Percentiles rank a stretch among this genome's conserved stretches.
These are phyloP conservation scores for Biscogniauxia marginata DNA, from an alignment of 2,329 filamentous ascomycete species.

Conservation along the genomic window DNA sequence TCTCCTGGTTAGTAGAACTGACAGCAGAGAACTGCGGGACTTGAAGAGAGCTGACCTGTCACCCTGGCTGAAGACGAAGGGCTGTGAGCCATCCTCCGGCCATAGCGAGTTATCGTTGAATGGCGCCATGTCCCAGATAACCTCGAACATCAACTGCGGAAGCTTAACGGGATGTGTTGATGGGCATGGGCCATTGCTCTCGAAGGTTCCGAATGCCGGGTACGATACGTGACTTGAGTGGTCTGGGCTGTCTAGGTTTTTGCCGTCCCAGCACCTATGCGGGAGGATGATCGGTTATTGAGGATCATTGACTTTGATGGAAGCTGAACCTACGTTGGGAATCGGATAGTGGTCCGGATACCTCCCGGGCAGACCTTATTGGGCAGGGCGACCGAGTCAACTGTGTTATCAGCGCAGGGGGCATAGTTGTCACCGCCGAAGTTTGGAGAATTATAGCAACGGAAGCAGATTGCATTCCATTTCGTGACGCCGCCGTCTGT, in stretches of 20 bases:
- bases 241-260: constrained; percentile 45
- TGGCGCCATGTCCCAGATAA: constrained; percentile 18
- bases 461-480: constrained; percentile 31
- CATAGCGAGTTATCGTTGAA: constrained; percentile 17
- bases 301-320: neutral
- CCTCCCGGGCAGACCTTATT: constrained; percentile 15
- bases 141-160: constrained; percentile 17
- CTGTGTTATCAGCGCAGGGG: constrained; percentile 39
- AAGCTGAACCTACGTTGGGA: constrained; percentile 12
- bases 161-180: constrained; percentile 18
- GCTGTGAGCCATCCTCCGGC: constrained; percentile 20
- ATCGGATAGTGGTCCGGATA: constrained; percentile 16
- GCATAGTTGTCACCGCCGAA: constrained; percentile 40
- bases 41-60: constrained; percentile 18
- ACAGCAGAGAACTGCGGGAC: too few relatives aligned
- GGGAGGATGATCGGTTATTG: too few relatives aligned
- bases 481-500: neutral
- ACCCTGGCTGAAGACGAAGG: constrained; percentile 24
- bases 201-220: constrained; percentile 9
- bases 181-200: constrained; percentile 11
- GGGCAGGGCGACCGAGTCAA: constrained; percentile 42
- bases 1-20: too few relatives aligned
- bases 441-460: constrained; percentile 39
- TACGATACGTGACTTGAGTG: constrained; percentile 34
- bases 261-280: constrained; percentile 50